Conservation (phyloP, 257 asterid genomes). For the Solanum pinnatisectum region DNA sequence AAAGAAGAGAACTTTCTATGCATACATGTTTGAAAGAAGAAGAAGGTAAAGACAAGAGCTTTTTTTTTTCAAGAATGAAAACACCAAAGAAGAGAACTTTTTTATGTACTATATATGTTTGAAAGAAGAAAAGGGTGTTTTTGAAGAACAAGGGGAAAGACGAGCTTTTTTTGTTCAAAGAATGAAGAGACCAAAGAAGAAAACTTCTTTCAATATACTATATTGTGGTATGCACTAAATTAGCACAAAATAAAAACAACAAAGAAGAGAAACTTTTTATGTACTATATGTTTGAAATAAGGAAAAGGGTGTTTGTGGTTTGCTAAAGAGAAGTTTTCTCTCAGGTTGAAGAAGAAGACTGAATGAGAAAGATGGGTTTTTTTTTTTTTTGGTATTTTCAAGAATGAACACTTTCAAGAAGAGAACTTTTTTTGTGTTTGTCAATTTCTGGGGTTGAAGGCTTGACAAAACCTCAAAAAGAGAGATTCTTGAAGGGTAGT, state of each 20-base stretch:
- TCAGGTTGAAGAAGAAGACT: neutral
- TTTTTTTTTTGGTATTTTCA: neutral
- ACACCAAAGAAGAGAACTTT: neutral
- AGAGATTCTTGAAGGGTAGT: neutral
- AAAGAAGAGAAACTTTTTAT: neutral
- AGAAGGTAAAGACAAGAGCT: neutral
- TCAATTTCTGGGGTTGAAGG: neutral
- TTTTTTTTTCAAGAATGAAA: neutral
- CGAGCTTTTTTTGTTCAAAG: neutral
- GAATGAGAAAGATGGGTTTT: neutral
- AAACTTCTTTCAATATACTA: neutral
- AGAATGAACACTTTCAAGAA: neutral
- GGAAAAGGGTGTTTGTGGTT: neutral
- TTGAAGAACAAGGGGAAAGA: neutral
- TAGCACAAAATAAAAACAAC: neutral
- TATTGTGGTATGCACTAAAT: neutral
- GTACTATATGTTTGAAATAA: neutral
- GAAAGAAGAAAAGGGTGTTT: neutral
- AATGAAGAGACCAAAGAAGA: neutral
- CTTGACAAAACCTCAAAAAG: neutral
- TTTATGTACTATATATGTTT: neutral
- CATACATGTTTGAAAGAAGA: neutral
- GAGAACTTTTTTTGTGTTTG: neutral
- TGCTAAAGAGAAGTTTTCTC: neutral
- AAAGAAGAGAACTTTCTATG: neutral